Evolutionary conservation across 306 rosid species (phyloP), one percentile per base, ranked within the genome.

Genomic region (Cicer cuneatum): DNA sequence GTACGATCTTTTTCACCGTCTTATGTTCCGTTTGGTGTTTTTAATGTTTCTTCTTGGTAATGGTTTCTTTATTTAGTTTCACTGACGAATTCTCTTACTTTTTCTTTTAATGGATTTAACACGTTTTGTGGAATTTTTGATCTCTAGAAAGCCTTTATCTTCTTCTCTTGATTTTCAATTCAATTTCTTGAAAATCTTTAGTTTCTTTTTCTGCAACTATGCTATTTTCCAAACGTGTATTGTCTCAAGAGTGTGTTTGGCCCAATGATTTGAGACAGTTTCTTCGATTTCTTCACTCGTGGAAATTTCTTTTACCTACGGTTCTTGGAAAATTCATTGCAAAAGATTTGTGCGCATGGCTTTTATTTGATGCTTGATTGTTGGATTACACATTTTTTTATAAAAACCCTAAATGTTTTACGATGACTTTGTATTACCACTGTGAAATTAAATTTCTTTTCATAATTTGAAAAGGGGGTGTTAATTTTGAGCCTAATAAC

Each of bases 71-170:
- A 5, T 29, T 29, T 2, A 29, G 35, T 29, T 29, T 29, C 35
- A 29, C 35, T 0, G 35, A 29, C 35, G 3, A 29, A 29, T 29
- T 29, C 35, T 29, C 4, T 29, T 29, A 4, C 5, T 29, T 29
- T 29, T 29, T 29, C 35, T 29, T 29, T 29, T 29, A 4, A 29
- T 4, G 5, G 35, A 19, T 19, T 29, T 3, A 29, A 4, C 35
- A 29, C 35, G 35, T 3, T 29, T 29, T 29, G 35, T 4, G 35
- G 35, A 29, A 81, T 87, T 56, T 58, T 75, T 59, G 80, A 73
- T n/a, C n/a, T n/a, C 82, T 82, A 88, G 73, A 46, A 82, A 71
- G 82, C 56, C n/a, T n/a, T n/a, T n/a, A n/a, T 3, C 1, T 10
- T 43, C 13, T 10, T 21, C 42, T 52, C 5, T 6, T 1, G 52